Conservation (phyloP, 164 flowering plant species). For the Berberis vulgaris region DNA sequence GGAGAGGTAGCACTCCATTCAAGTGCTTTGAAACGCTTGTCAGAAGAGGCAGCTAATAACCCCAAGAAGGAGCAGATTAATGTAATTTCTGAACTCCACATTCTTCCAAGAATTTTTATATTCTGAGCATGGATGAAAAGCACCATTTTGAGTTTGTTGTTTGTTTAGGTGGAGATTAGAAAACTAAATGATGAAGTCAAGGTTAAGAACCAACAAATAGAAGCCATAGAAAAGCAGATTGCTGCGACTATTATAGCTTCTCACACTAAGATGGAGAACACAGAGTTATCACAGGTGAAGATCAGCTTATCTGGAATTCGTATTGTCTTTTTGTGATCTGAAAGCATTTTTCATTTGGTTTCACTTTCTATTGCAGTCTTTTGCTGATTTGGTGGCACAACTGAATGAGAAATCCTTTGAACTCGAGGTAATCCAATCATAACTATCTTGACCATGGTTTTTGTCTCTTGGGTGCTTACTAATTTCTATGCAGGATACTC, state of each 20-base stretch:
- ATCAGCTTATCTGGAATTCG: not conserved
- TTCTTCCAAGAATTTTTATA: not conserved
- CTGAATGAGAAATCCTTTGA: conserved; percentile 93
- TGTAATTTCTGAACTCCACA: conserved; percentile 30
- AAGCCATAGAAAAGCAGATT: conserved; percentile 66
- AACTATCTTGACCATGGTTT: not conserved
- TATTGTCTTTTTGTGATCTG: conserved; percentile 2
- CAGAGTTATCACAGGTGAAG: conserved; percentile 54
- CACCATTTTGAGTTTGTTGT: conserved; percentile 9
- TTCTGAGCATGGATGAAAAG: not conserved
- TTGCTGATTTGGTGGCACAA: conserved; percentile 63
- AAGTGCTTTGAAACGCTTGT: conserved; percentile 71
- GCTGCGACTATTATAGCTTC: conserved; percentile 34
- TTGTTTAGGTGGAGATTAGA: conserved; percentile 55
- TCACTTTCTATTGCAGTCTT: conserved; percentile 43
- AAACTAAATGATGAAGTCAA: conserved; percentile 64
- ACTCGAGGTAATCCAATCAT: conserved; percentile 68
- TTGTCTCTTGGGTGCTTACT: not conserved
- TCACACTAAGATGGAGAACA: conserved; percentile 35
- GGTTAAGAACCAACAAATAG: conserved; percentile 62
- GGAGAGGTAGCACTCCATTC: conserved; percentile 88
- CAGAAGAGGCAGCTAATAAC: conserved; percentile 58
- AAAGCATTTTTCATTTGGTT: conserved; percentile 6
- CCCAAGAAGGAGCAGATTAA: conserved; percentile 58
- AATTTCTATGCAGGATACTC: too few relatives aligned